A percentile compares a stretch with the other conserved stretches of the same genome.
These are phyloP conservation scores for Lipomyces sp. DNA, from an alignment of 805 yeast species.

Conservation along the genomic window DNA sequence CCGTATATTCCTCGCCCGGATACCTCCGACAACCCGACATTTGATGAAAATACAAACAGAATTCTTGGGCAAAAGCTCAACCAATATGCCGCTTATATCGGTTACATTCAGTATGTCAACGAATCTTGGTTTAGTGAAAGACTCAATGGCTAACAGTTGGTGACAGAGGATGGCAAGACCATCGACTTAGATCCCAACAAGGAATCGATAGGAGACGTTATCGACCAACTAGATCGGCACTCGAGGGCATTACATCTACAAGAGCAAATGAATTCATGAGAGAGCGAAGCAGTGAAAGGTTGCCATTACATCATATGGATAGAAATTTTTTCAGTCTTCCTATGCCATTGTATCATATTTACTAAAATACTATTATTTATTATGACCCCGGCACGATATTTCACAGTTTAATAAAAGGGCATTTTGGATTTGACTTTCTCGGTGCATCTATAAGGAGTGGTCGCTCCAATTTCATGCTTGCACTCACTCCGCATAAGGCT, in stretches of 20 bases:
- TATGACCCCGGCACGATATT: background rate
- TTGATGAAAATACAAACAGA: conserved; percentile 67
- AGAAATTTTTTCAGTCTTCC: background rate
- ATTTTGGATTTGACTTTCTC: background rate
- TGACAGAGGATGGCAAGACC: conserved; percentile 67
- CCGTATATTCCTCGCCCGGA: conserved; percentile 74
- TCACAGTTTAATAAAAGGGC: background rate
- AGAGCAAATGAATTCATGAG: conserved; percentile 48
- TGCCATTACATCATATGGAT: background rate
- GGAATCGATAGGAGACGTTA: conserved; percentile 63
- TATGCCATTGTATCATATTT: conserved; percentile 3
- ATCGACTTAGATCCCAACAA: conserved; percentile 68
- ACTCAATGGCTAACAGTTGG: background rate
- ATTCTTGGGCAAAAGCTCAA: conserved; percentile 55
- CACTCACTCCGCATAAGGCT: background rate
- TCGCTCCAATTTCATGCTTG: no score
- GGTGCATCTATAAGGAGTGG: no score
- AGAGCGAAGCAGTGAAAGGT: background rate
- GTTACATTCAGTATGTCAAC: conserved; percentile 63
- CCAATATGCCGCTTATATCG: conserved; percentile 62
- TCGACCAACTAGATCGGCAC: conserved; percentile 74
- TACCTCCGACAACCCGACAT: conserved; percentile 75
- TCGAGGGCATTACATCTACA: conserved; percentile 76
- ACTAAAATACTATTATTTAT: background rate
- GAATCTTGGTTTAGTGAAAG: background rate